These are phyloP conservation scores for Penicillium maclennaniae DNA, from an alignment of 495 filamentous ascomycete genomes.

Conservation along the genomic window DNA sequence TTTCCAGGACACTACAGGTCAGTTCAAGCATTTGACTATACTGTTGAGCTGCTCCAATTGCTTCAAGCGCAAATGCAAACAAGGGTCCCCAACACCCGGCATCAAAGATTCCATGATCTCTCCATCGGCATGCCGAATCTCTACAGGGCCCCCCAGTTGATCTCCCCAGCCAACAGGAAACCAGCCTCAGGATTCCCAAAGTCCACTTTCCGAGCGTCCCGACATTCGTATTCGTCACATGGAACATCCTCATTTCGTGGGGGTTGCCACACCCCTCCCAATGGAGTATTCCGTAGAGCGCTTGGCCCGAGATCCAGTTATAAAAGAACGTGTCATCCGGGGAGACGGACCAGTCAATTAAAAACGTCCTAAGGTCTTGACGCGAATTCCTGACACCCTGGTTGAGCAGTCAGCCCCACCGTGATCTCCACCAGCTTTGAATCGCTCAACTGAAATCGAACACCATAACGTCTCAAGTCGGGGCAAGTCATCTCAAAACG, in stretches of 20 bases:
- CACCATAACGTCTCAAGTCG: neutral
- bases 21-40: neutral
- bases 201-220: neutral
- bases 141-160: neutral
- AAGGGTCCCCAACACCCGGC: too few species aligned
- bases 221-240: neutral
- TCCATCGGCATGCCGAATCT: neutral
- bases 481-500: neutral
- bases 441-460: conserved; percentile 21
- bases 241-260: neutral
- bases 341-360: conserved; percentile 8
- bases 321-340: conserved; percentile 15
- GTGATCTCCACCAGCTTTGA: conserved; percentile 9
- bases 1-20: neutral
- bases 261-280: neutral
- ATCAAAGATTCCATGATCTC: neutral
- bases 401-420: conserved; percentile 14
- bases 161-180: neutral
- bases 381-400: conserved; percentile 16
- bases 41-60: neutral
- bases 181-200: neutral
- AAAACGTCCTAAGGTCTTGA: neutral
- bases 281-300: neutral
- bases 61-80: neutral
- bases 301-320: neutral